These are phyloP conservation scores for Diplodia corticola DNA, from an alignment of 2,329 filamentous ascomycete genomes.

Conservation along the genomic window DNA sequence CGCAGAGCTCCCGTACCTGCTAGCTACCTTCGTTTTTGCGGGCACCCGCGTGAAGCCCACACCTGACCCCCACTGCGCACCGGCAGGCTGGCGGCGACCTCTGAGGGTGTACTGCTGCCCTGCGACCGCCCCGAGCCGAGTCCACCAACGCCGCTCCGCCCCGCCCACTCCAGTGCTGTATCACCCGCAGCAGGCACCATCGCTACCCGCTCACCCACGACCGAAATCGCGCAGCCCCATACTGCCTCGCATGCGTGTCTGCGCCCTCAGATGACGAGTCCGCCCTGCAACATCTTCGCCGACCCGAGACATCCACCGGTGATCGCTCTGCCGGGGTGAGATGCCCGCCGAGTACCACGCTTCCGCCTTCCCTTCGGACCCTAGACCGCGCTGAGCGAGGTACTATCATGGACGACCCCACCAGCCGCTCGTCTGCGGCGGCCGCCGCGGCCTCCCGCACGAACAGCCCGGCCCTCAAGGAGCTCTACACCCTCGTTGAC, in stretches of 20 bases:
- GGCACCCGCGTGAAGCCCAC: slow-evolving; percentile 13
- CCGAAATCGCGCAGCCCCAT: slow-evolving; percentile 1
- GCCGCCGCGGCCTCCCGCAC: slow-evolving; percentile 41
- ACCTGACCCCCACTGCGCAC: slow-evolving; percentile 9
- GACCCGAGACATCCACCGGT: slow-evolving; percentile 9
- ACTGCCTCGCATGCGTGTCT: slow-evolving; percentile 3
- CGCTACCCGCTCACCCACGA: neutral
- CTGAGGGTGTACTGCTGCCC: slow-evolving; percentile 11
- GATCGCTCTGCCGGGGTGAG: slow-evolving; percentile 24
- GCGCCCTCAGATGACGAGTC: slow-evolving; percentile 20
- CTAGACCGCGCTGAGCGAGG: slow-evolving; percentile 32
- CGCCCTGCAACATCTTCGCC: slow-evolving; percentile 2
- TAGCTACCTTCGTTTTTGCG: slow-evolving; percentile 7
- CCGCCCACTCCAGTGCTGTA: slow-evolving; percentile 14
- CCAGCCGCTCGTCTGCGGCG: slow-evolving; percentile 41
- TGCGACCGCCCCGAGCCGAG: neutral
- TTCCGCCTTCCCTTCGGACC: slow-evolving; percentile 29
- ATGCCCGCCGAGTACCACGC: slow-evolving; percentile 29
- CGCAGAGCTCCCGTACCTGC: slow-evolving; percentile 9
- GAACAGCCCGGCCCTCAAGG: slow-evolving; percentile 40
- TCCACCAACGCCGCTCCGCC: slow-evolving; percentile 13
- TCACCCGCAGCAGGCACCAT: slow-evolving; percentile 4
- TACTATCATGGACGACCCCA: slow-evolving; percentile 36
- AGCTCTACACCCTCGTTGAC: slow-evolving; percentile 41
- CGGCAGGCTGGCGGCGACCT: slow-evolving; percentile 2